Base-by-base conservation (phyloP, 192 early-diverging fungal species). In the Spinellus fusiger region DNA sequence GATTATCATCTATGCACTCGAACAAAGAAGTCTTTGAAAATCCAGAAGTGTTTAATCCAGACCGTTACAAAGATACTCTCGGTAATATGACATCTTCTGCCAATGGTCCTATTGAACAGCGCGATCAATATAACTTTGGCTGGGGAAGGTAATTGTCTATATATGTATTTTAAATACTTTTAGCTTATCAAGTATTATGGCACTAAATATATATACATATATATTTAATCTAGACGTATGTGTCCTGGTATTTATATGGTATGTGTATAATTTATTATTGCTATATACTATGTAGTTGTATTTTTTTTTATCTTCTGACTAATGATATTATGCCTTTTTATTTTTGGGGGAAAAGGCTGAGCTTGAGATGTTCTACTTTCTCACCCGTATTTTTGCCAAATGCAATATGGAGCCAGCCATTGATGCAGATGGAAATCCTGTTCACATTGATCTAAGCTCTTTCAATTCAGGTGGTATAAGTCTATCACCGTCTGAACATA, bases 41-140 rank as follows among this genome's bases (percentile, higher is more conserved):
- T 0, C 80, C 80, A 7, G 66, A 77, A 6, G 66, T 66, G 51
- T 84, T 82, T 20, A 62, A 66, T 37, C 82, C 82, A 4, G 72
- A 75, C 25, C 80, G 82, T 37, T 65, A 22, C 31, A 8, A 57
- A 8, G 3, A 49, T 25, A 27, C 47, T n/a, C 16, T 4, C 5
- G 37, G 44, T 49, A 35, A 40, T 1, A 56, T 49, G 54, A 31
- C 18, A 26, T 35, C 63, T 29, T 13, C 54, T 15, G 44, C 63
- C 1, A 65, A 65, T 13, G 63, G 63, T 22, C 44, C 31, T 13
- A 58, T 65, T 25, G 40, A 31, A 8, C 44, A 55, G 22, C 20
- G 63, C n/a, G 63, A 65, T 49, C 63, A 65, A 13, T 49, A 34
- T n/a, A 58, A 33, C n/a, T 65, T 65, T 37, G 63, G 63, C 5